Conservation (phyloP, 495 filamentous ascomycete species). For the Emericellopsis terricola region DNA sequence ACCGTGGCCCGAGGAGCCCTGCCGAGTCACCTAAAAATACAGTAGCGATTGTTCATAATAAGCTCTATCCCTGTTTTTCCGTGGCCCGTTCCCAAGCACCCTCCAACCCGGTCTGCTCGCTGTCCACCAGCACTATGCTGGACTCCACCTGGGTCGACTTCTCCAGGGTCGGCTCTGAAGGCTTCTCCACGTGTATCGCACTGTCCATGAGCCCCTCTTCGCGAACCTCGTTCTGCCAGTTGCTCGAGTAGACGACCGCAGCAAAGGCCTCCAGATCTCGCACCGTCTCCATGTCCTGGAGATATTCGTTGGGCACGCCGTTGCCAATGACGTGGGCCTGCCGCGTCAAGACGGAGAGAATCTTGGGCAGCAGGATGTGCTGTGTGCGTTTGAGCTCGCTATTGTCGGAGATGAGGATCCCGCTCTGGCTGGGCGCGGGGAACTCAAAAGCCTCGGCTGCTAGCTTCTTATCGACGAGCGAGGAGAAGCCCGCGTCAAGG, state of each 20-base stretch:
- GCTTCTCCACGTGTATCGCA: constrained; percentile 3
- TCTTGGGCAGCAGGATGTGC: constrained; percentile 68
- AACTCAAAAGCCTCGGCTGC: constrained; percentile 59
- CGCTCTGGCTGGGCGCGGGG: constrained; percentile 10
- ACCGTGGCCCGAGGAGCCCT: no score
- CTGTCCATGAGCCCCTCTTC: constrained; percentile 13
- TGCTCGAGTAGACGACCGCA: constrained; percentile 83
- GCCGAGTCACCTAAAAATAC: no score
- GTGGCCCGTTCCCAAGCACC: constrained; percentile 46
- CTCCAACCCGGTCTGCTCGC: constrained; percentile 32
- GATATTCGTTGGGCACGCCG: constrained; percentile 75
- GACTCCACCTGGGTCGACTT: constrained; percentile 10
- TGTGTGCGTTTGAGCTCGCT: constrained; percentile 25
- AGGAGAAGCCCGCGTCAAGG: constrained; percentile 72
- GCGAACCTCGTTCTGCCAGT: constrained; percentile 56
- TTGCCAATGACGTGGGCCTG: constrained; percentile 83
- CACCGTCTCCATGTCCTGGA: constrained; percentile 65
- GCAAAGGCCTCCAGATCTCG: constrained; percentile 85
- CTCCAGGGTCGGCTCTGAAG: constrained; percentile 2
- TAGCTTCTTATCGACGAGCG: constrained; percentile 63
- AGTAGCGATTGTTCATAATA: no score
- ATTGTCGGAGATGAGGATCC: constrained; percentile 20
- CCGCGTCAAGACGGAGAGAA: constrained; percentile 67
- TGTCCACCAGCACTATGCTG: constrained; percentile 27
- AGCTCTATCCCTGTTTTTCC: not conserved